phyloP scores from a whole-genome alignment of 1,139 yeast genomes.

The Diutina rugosa region DNA sequence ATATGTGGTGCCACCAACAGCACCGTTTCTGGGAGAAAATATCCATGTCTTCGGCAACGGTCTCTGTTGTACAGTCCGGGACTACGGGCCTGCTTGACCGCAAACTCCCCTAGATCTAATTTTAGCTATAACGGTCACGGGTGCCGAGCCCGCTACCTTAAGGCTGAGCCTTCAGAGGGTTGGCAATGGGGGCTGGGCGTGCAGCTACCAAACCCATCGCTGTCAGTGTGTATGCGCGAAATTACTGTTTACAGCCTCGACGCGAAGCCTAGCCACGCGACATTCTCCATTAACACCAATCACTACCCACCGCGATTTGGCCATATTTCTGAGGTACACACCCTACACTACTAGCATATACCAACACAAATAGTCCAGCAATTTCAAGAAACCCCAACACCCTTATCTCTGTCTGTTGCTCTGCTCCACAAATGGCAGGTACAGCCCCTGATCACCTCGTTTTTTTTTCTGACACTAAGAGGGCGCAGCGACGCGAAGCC shows the following conservation, averaged over 20 bases:
- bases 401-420: no score
- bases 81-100: background rate
- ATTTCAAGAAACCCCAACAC: no score
- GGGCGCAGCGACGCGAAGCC: background rate
- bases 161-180: background rate
- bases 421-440: background rate
- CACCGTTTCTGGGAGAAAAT: constrained; percentile 1
- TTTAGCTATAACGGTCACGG: background rate
- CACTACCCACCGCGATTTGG: no score
- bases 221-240: background rate
- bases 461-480: background rate
- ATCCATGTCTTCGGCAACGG: background rate
- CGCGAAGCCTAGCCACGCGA: background rate
- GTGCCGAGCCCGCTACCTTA: background rate
- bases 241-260: background rate
- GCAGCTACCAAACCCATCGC: background rate
- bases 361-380: no score
- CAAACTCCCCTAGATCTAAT: background rate
- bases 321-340: no score
- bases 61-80: background rate
- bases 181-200: background rate
- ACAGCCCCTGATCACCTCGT: background rate
- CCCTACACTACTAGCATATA: no score
- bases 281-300: background rate
- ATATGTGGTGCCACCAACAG: background rate